phyloP scores from a whole-genome alignment of 495 filamentous ascomycete genomes.

The Clohesyomyces aquaticus region DNA sequence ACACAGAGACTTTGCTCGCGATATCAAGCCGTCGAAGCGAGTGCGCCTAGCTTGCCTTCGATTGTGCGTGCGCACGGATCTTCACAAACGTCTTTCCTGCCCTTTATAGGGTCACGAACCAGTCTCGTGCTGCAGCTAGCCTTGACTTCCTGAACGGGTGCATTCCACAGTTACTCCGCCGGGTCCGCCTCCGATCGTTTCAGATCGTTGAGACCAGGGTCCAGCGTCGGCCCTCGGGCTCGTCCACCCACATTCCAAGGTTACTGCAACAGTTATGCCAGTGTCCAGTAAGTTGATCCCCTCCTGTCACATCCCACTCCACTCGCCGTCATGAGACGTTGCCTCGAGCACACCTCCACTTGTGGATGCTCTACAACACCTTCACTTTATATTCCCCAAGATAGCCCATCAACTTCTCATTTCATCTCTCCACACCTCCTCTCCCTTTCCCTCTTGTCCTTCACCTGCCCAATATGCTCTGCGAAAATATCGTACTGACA shows the following conservation, averaged over 20 bases:
- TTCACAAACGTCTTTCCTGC: slow-evolving; percentile 22
- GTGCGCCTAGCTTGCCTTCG: slow-evolving; percentile 18
- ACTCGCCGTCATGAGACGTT: slow-evolving; percentile 34
- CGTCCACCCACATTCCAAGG: slow-evolving; percentile 39
- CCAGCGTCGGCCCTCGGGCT: slow-evolving; percentile 38
- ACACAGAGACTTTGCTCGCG: slow-evolving; percentile 33
- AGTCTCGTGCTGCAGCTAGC: slow-evolving; percentile 39
- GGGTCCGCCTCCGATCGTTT: slow-evolving; percentile 34
- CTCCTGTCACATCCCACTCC: slow-evolving; percentile 33
- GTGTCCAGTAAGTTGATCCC: slow-evolving; percentile 37
- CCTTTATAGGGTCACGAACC: slow-evolving; percentile 37
- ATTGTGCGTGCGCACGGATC: slow-evolving; percentile 25
- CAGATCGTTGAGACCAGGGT: slow-evolving; percentile 40
- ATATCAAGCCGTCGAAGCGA: slow-evolving; percentile 29
- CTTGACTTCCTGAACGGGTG: slow-evolving; percentile 24
- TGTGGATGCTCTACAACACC: not conserved
- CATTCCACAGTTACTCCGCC: slow-evolving; percentile 40
- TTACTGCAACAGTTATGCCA: slow-evolving; percentile 42
- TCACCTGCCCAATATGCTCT: slow-evolving; percentile 23
- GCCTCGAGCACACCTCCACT: slow-evolving; percentile 12
- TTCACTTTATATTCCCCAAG: slow-evolving; percentile 1
- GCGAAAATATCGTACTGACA: slow-evolving; percentile 36
- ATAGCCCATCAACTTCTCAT: not conserved
- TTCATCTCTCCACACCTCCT: slow-evolving; percentile 4
- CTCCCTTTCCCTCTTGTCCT: not conserved